Evolutionary conservation across 768 basidiomycete species (phyloP).

Genomic region (Strobilomyces echinocephalus): DNA sequence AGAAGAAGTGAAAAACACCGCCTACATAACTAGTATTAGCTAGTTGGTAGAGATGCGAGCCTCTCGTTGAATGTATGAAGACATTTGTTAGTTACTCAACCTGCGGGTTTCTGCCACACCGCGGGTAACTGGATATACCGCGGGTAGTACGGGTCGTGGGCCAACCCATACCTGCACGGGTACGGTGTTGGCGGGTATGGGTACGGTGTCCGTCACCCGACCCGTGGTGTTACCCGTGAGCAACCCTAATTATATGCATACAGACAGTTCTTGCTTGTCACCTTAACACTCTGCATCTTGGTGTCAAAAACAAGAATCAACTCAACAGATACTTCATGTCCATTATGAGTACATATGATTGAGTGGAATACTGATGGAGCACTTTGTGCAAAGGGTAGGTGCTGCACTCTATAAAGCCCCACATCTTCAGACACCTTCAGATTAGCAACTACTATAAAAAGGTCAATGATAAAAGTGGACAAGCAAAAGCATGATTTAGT

Average conservation of each 20-base stretch:
- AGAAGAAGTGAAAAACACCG: background rate
- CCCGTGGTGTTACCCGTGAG: background rate
- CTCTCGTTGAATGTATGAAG: too few relatives aligned
- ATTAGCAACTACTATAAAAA: background rate
- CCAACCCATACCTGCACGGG: background rate
- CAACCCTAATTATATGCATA: background rate
- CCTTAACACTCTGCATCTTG: background rate
- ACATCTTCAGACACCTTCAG: background rate
- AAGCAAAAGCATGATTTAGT: background rate
- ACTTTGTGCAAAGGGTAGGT: background rate
- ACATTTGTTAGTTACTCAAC: too few relatives aligned
- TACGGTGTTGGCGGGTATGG: background rate
- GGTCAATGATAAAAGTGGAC: background rate
- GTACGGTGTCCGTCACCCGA: background rate
- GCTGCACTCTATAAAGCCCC: background rate
- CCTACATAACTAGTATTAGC: too few relatives aligned
- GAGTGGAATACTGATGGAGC: background rate
- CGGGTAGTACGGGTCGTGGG: background rate
- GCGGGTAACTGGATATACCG: background rate
- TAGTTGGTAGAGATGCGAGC: too few relatives aligned
- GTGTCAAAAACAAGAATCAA: background rate
- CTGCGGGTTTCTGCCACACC: background rate
- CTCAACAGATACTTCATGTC: background rate
- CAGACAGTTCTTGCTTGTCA: background rate
- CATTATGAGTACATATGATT: background rate